A percentile compares a stretch with the other conserved stretches of the same genome.
Evolutionary conservation across 768 basidiomycete species (phyloP).

Genomic region (Amanita exitialis): DNA sequence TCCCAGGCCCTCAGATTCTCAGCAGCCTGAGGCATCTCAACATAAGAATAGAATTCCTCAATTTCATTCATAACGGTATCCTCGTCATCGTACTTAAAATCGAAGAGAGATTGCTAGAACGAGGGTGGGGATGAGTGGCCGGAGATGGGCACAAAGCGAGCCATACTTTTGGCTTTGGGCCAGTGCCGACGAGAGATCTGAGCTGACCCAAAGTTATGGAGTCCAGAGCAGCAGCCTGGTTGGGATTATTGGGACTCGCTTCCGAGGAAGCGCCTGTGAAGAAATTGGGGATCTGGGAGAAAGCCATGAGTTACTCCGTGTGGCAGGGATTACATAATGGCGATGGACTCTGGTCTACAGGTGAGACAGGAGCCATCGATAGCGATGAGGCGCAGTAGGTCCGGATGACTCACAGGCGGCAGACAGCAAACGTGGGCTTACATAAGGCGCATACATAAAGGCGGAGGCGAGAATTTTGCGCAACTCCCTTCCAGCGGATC

Average conservation of each 20-base stretch:
- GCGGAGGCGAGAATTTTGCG: conserved; percentile 16
- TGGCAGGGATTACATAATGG: background rate
- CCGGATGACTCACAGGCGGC: background rate
- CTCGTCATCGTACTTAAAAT: conserved; percentile 93
- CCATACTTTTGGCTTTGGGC: conserved; percentile 67
- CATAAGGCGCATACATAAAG: conserved; percentile 19
- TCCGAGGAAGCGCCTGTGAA: conserved; percentile 15
- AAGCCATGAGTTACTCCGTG: conserved; percentile 12
- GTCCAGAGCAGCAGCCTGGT: conserved; percentile 40
- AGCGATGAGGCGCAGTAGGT: background rate
- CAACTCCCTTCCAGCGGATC: conserved; percentile 31
- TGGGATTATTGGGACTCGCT: conserved; percentile 12
- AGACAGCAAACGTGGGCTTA: conserved; percentile 13
- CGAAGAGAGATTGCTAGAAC: conserved; percentile 72
- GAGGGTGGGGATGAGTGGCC: background rate
- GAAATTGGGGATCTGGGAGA: conserved; percentile 18
- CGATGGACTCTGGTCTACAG: background rate
- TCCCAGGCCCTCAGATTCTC: conserved; percentile 87
- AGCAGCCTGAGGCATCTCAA: conserved; percentile 85
- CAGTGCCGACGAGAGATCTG: conserved; percentile 58
- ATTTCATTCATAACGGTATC: conserved; percentile 94
- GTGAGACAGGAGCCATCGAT: conserved; percentile 7
- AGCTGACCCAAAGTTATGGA: conserved; percentile 79
- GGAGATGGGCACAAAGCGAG: conserved; percentile 1
- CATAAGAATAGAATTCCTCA: conserved; percentile 96